phyloP scores from a whole-genome alignment of 176 grass and related monocot species.

The Saccharum spontaneum region DNA sequence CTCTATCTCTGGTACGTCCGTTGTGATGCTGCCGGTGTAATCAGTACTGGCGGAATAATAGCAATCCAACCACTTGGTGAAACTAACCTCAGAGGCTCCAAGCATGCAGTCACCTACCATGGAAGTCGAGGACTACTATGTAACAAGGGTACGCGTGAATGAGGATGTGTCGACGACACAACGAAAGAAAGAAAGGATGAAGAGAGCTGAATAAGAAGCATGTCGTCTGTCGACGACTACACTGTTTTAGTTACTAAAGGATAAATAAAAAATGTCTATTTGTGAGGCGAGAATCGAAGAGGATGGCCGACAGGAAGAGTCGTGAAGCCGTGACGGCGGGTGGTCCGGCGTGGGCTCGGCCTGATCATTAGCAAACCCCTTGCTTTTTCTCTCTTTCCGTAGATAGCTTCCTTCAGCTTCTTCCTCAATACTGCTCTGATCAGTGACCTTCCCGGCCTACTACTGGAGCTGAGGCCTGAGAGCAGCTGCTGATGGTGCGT shows the following conservation, averaged over 20 bases:
- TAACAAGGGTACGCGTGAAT: background rate
- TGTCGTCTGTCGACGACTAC: background rate
- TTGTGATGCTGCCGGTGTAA: background rate
- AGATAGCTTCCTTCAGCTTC: conserved; percentile 28
- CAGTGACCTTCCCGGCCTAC: background rate
- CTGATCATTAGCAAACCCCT: conserved; percentile 47
- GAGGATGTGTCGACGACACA: background rate
- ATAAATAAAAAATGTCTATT: background rate
- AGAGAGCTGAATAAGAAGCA: conserved; percentile 5
- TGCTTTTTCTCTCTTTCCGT: conserved; percentile 1
- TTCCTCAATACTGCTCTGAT: background rate
- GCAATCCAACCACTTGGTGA: background rate
- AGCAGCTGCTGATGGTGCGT: background rate
- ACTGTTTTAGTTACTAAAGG: background rate
- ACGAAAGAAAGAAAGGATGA: background rate
- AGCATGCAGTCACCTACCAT: background rate
- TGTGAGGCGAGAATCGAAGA: background rate
- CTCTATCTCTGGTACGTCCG: background rate
- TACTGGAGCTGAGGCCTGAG: background rate
- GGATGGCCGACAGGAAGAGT: background rate
- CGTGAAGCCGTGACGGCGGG: conserved; percentile 37
- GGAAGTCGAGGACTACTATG: background rate
- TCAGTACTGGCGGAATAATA: background rate
- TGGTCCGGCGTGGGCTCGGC: conserved; percentile 60
- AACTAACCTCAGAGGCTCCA: background rate